Base-by-base conservation (phyloP, 192 early-diverging fungal genomes). In the Coemansia sp. region DNA sequence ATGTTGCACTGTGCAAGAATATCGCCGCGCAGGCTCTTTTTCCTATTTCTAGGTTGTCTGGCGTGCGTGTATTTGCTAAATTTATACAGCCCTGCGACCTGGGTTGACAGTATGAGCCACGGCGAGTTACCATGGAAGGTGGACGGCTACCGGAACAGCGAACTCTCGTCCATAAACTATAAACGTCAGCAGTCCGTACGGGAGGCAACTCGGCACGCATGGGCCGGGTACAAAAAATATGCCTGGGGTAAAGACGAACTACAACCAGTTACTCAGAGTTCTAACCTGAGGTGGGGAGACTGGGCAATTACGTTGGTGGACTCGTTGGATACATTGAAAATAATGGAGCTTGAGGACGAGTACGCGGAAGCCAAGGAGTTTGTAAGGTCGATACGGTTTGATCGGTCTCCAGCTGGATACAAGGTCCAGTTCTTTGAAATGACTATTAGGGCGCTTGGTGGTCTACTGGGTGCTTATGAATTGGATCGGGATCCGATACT, bases 261-360 rank as follows among this genome's bases (percentile, higher is more conserved):
- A 14, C 67, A 71, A 57, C 85, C 85, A 16, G 8, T 83, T 14
- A 66, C 47, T n/a, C 32, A 64, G 13, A 63, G 30, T 16, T 68
- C 10, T 40, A 83, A 76, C 62, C 23, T 57, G 16, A 62, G 76
- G 50, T 84, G 84, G 79, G 91, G 94, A 21, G 82, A 86, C 46
- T 86, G 93, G 75, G 93, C 93, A 6, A 87, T 96, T 35, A 93
- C 92, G 6, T 87, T 96, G 62, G 76, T 95, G 5, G 96, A 98
- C 68, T 82, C 93, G 3, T 76, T 96, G 17, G 95, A 97, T 67
- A 94, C 95, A 9, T 85, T 95, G 17, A 75, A 87, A 16, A 72
- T 97, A 37, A 92, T 97, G 89, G 89, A 84, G 16, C 78, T 94
- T 46, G 82, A 80, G 1, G 78, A 89, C 7, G 94, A 97, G 63